phyloP scores from a whole-genome alignment of 2,329 filamentous ascomycete species.

The Colletotrichum sp. region DNA sequence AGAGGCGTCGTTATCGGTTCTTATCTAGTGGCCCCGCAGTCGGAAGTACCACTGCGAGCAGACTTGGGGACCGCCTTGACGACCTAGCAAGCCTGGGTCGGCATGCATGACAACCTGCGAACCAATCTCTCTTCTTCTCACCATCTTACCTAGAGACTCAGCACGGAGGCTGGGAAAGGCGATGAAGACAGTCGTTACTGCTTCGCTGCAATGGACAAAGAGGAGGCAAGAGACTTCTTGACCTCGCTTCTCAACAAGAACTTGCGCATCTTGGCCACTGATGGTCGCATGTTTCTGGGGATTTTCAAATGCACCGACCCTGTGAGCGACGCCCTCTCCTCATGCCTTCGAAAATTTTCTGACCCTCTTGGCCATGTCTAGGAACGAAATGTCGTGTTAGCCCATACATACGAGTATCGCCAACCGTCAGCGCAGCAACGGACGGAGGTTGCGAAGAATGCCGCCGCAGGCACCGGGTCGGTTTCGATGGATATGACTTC shows the following conservation, averaged over 20 bases:
- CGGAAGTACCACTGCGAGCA: background rate
- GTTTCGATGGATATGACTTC: slow-evolving; percentile 77
- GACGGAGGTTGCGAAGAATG: slow-evolving; percentile 37
- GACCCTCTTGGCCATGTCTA: slow-evolving; percentile 38
- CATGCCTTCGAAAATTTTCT: background rate
- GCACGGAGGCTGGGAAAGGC: background rate
- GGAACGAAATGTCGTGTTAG: slow-evolving; percentile 89
- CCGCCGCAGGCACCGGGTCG: slow-evolving; percentile 39
- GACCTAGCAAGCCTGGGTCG: background rate
- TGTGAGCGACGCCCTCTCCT: slow-evolving; percentile 31
- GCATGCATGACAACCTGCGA: background rate
- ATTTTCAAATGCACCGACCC: slow-evolving; percentile 94
- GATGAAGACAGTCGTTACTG: background rate
- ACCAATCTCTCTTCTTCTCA: background rate
- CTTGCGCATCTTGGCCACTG: slow-evolving; percentile 79
- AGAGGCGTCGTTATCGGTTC: background rate
- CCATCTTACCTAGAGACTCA: background rate
- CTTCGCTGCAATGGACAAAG: slow-evolving; percentile 48
- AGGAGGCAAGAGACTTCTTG: slow-evolving; percentile 62
- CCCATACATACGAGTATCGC: slow-evolving; percentile 88
- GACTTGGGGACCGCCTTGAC: background rate
- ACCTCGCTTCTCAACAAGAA: slow-evolving; percentile 76
- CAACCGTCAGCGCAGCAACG: slow-evolving; percentile 63
- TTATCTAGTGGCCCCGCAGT: slow-evolving; percentile 15
- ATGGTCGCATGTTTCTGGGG: slow-evolving; percentile 88